A percentile compares a stretch with the other conserved stretches of the same genome.
Evolutionary conservation across 371 early-diverging fungal genomes (phyloP).

Genomic region (Zopfochytrium polystomum): DNA sequence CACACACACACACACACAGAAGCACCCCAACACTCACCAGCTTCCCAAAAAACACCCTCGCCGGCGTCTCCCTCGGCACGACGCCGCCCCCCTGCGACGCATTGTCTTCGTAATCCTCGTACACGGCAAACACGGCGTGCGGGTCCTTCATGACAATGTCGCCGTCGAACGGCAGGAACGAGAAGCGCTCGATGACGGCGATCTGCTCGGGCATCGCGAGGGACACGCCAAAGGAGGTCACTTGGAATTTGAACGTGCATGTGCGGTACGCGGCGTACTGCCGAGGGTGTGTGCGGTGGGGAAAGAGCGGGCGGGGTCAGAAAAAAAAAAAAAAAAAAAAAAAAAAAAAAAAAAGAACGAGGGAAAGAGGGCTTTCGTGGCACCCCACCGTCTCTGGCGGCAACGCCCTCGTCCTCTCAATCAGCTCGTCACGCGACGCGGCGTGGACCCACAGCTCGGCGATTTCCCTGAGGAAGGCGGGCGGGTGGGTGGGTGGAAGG

Average conservation of each 20-base stretch:
- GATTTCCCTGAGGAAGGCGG: conserved; percentile 53
- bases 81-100: conserved; percentile 26
- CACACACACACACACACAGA: background rate
- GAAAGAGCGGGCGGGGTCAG: background rate
- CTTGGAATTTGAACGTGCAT: conserved; percentile 76
- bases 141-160: conserved; percentile 82
- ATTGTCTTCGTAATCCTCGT: conserved; percentile 73
- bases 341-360: background rate
- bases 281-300: background rate
- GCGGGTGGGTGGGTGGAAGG: background rate
- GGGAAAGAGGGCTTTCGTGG: too few relatives aligned
- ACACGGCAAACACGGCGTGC: conserved; percentile 67
- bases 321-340: background rate
- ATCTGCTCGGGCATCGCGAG: conserved; percentile 67
- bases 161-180: conserved; percentile 74
- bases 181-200: conserved; percentile 71
- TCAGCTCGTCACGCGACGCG: conserved; percentile 59
- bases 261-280: conserved; percentile 56
- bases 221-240: conserved; percentile 73
- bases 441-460: conserved; percentile 77
- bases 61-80: conserved; percentile 41
- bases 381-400: conserved; percentile 11
- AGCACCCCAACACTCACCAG: conserved; percentile 31
- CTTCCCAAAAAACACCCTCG: conserved; percentile 70
- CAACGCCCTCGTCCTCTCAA: conserved; percentile 53